A percentile compares a stretch with the other conserved stretches of the same genome.
Conservation (phyloP, 345 rosid species). For the Hibiscus syriacus region DNA sequence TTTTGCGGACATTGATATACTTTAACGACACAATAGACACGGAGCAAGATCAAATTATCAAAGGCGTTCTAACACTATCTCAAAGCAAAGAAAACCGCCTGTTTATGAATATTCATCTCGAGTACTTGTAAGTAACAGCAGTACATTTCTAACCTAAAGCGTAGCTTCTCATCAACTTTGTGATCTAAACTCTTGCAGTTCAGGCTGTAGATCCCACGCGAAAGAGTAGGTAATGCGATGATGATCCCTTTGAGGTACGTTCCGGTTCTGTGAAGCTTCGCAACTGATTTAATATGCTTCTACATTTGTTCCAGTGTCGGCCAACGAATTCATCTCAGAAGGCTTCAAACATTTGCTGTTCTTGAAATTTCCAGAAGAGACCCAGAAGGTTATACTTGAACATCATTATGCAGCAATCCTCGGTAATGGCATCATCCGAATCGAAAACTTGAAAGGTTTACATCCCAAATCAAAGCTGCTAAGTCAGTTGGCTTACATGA, state of each 20-base stretch:
- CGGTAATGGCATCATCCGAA: too few species aligned
- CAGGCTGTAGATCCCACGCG: slow-evolving; percentile 78
- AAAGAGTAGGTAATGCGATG: slow-evolving; percentile 82
- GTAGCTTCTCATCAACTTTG: slow-evolving; percentile 7
- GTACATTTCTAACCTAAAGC: not conserved
- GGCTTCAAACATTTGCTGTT: too few species aligned
- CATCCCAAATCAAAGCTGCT: too few species aligned
- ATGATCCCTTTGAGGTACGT: slow-evolving; percentile 22
- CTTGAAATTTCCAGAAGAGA: too few species aligned
- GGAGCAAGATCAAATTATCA: slow-evolving; percentile 87
- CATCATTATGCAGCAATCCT: too few species aligned
- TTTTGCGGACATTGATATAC: slow-evolving; percentile 82
- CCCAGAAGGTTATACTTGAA: too few species aligned
- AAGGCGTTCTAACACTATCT: slow-evolving; percentile 68
- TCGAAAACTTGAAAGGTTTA: too few species aligned
- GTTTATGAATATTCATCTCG: slow-evolving; percentile 93
- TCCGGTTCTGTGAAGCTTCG: not conserved
- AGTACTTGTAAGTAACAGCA: slow-evolving; percentile 58
- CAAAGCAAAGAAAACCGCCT: slow-evolving; percentile 88
- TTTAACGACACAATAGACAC: slow-evolving; percentile 84
- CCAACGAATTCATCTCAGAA: too few species aligned
- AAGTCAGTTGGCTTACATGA: too few species aligned
- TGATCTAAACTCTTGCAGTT: slow-evolving; percentile 36
- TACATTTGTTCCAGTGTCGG: not conserved
- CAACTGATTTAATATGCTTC: slow-evolving; percentile 1